Percentiles rank a stretch among this genome's conserved stretches.
Conservation (phyloP, 2,329 filamentous ascomycete species). For the Phyllosticta citrichinensis region DNA sequence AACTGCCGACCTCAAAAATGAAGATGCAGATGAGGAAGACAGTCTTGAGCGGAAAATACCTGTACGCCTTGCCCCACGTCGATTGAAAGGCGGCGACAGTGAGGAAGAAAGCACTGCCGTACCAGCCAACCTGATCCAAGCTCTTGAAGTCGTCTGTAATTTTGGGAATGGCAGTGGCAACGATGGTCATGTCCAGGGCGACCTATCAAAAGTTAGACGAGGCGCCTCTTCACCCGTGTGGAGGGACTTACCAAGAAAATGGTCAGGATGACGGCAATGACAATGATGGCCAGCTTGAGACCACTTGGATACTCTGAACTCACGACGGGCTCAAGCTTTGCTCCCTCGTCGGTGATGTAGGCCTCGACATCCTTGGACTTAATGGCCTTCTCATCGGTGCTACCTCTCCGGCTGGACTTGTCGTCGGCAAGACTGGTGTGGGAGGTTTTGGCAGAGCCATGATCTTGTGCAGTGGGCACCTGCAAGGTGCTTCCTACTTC, state of each 20-base stretch:
- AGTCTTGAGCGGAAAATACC: conserved; percentile 32
- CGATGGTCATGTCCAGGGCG: conserved; percentile 16
- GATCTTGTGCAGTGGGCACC: background rate
- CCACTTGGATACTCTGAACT: conserved; percentile 15
- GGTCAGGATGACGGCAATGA: conserved; percentile 19
- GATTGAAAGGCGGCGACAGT: conserved; percentile 35
- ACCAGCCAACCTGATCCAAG: conserved; percentile 18
- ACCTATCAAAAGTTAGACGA: background rate
- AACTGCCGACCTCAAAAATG: conserved; percentile 47
- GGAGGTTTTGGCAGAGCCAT: background rate
- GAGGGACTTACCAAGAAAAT: conserved; percentile 17
- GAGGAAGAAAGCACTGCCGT: conserved; percentile 32
- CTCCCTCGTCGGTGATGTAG: background rate
- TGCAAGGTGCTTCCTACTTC: background rate
- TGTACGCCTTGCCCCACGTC: conserved; percentile 37
- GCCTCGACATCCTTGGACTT: conserved; percentile 1
- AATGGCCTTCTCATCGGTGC: conserved; percentile 1
- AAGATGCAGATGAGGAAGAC: conserved; percentile 23
- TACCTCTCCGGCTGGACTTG: background rate
- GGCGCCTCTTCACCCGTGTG: no score
- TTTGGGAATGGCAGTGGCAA: conserved; percentile 22
- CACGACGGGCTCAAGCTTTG: conserved; percentile 7
- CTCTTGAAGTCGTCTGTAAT: conserved; percentile 20
- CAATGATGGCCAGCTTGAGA: conserved; percentile 18
- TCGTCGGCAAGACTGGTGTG: background rate